Evolutionary conservation across 768 basidiomycete species (phyloP), one percentile per base, ranked within the genome.

Genomic region (Pleurotus tuber-regium): DNA sequence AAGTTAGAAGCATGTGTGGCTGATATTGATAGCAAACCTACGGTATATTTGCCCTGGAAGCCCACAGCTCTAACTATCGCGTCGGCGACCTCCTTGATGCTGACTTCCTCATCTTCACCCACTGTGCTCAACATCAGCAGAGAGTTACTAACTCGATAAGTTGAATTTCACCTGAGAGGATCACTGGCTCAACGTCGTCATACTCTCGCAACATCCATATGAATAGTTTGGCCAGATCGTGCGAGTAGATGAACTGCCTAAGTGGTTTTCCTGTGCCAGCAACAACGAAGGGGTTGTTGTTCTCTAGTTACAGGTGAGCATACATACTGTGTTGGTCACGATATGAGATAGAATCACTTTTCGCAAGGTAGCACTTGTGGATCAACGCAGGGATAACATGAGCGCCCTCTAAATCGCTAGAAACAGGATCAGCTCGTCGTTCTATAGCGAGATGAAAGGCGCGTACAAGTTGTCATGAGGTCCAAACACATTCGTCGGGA

Each of bases 181-280:
- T 98, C 65, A 98, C 72, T 4, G 95, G 95, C 59, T 96, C 93
- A 44, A 96, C 87, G 59, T 91, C 87, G 47, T 94, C 80, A 65
- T 98, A 97, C 63, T 96, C 88, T 39, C 90, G 77, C 57, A 95
- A 69, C 76, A 84, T 82, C 92, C 91, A 94, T 63, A 97, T 88
- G 76, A 97, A 96, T 51, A 96, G 76, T 67, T 92, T 96, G 38
- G 94, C 95, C 43, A 98, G 84, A 70, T 98, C 94, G 43, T 82
- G 76, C n/a, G 95, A 97, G 72, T 93, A 98, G 68, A 97, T 95
- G 67, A 98, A 98, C 67, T 98, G 95, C n/a, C 95, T 83, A 29
- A 97, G 79, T 5, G 95, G 95, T 59, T 87, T 92, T 28, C 95
- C 95, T 0, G 91, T 88, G 9, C 95, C 95, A 43, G 84, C 70